Evolutionary conservation across 371 early-diverging fungal genomes (phyloP).

Genomic region (Mucor indicus): DNA sequence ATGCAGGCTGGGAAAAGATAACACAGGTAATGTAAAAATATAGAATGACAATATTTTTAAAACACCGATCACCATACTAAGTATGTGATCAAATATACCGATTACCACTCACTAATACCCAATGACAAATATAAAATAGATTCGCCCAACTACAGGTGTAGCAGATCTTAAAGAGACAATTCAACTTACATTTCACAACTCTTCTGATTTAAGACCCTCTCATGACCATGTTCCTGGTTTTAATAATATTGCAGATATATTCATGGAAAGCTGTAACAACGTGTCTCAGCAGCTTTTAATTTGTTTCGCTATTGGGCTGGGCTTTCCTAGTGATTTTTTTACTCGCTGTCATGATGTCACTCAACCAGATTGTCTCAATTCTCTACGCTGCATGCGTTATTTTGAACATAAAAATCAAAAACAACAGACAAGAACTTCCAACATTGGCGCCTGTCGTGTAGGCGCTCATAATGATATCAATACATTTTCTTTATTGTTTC

Average conservation of each 20-base stretch:
- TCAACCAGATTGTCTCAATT: conserved; percentile 21
- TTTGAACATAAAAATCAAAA: conserved; percentile 14
- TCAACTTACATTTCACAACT: conserved; percentile 17
- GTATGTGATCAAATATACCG: no score
- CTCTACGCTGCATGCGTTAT: conserved; percentile 16
- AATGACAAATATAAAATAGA: no score
- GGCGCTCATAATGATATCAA: conserved; percentile 17
- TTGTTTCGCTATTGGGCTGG: conserved; percentile 21
- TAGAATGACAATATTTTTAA: not conserved
- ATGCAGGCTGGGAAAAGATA: conserved; percentile 24
- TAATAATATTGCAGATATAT: conserved; percentile 2
- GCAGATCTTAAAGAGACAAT: conserved; percentile 16
- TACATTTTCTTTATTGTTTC: conserved; percentile 19
- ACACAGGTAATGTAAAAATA: conserved; percentile 12
- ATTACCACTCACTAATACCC: no score
- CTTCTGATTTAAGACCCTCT: conserved; percentile 12
- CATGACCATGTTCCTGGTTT: conserved; percentile 18
- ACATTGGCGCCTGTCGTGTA: conserved; percentile 8
- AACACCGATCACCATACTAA: not conserved
- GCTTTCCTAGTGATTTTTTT: conserved; percentile 21
- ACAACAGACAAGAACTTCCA: conserved; percentile 1
- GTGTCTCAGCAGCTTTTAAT: conserved; percentile 20
- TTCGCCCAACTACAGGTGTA: conserved; percentile 15
- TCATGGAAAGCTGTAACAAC: conserved; percentile 18
- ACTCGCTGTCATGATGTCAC: conserved; percentile 18